Percentiles rank a stretch among this genome's conserved stretches.
phyloP scores from a whole-genome alignment of 495 filamentous ascomycete species.

The Aspergillus bridgeri region DNA sequence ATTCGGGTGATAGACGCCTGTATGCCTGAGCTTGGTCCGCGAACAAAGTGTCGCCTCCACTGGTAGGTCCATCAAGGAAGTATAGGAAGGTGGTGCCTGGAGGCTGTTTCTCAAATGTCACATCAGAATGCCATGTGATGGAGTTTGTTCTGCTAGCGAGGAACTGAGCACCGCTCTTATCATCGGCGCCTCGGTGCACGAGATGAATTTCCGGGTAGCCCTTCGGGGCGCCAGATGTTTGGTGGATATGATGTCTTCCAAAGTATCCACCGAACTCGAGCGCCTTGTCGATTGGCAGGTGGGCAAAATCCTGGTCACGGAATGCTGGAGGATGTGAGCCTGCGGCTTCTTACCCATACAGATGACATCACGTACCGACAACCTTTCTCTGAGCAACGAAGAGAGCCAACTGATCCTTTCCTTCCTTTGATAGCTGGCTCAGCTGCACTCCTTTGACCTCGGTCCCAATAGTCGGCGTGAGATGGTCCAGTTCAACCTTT shows the following conservation, averaged over 20 bases:
- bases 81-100: conserved; percentile 66
- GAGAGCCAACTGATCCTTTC: conserved; percentile 56
- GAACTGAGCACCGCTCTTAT: conserved; percentile 46
- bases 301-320: conserved; percentile 59
- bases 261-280: conserved; percentile 59
- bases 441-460: conserved; percentile 55
- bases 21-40: conserved; percentile 56
- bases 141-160: conserved; percentile 53
- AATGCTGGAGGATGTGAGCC: conserved; percentile 37
- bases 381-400: conserved; percentile 57
- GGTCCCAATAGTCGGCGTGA: conserved; percentile 55
- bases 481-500: conserved; percentile 38
- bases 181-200: conserved; percentile 55
- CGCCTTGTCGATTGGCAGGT: conserved; percentile 53
- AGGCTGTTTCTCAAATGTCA: conserved; percentile 62
- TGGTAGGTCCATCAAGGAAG: conserved; percentile 55
- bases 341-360: background rate
- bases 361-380: conserved; percentile 35
- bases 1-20: conserved; percentile 51
- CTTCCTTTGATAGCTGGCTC: conserved; percentile 48
- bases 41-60: conserved; percentile 65
- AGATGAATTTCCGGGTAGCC: conserved; percentile 60
- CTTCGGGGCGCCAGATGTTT: conserved; percentile 57
- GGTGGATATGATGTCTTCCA: conserved; percentile 61
- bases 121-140: conserved; percentile 64